Evolutionary conservation across 331 rosid species (phyloP).

Genomic region (Telfairia occidentalis): DNA sequence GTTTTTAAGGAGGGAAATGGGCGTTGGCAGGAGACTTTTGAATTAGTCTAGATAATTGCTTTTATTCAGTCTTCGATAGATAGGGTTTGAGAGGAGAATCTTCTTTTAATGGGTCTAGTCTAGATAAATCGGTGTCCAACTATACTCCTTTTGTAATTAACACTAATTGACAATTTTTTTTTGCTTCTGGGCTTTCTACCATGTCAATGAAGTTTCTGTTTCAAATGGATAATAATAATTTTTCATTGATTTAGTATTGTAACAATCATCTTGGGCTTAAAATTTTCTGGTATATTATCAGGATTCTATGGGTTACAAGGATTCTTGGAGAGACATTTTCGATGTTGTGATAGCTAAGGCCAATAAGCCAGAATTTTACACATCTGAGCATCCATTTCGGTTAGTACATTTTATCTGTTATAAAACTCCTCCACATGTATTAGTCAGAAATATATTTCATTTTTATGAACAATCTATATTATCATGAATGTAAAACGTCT

Average conservation of each 20-base stretch:
- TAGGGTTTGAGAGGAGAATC: neutral
- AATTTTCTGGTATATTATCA: conserved; percentile 20
- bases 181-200: neutral
- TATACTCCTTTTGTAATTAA: too few species aligned
- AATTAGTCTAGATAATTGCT: neutral
- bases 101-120: neutral
- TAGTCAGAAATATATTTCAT: neutral
- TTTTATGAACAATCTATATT: neutral
- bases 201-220: neutral
- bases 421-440: neutral
- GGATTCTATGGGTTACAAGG: conserved; percentile 63
- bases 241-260: neutral
- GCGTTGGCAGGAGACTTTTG: neutral
- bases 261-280: neutral
- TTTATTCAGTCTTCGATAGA: neutral
- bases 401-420: conserved; percentile 26
- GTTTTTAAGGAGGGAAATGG: neutral
- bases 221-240: neutral
- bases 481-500: neutral
- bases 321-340: conserved; percentile 80
- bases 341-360: conserved; percentile 96
- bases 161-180: too few species aligned
- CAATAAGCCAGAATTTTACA: conserved; percentile 81
- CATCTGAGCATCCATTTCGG: conserved; percentile 96
- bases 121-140: too few species aligned